Base-by-base conservation (phyloP, 305 asterid genomes). In the Fraxinus angustifolia region DNA sequence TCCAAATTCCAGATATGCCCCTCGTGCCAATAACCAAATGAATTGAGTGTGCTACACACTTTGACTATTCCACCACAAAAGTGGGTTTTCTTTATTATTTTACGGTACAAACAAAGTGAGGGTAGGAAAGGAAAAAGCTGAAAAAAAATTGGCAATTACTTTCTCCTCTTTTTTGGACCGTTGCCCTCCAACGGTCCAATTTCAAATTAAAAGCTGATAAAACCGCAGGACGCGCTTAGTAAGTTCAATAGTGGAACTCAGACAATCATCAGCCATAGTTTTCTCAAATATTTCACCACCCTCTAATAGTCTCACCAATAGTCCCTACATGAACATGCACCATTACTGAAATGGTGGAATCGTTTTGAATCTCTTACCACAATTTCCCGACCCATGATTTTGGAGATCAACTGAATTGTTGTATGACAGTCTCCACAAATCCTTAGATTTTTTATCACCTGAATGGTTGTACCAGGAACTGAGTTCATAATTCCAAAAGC, bases 351-450 rank as follows among this genome's bases (percentile, higher is more conserved):
- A 88, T 88, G 97, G 88, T 92, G 98, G 87, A 94, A 94, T 83
- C 97, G 80, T 86, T 93, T 94, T 0, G 95, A 91, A 88, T 94
- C 98, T 82, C 97, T 91, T 16, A 93, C 87, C 84, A 93, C 94
- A 78, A 94, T 91, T 81, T 94, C 93, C 62, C 87, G 86, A 73
- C 84, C 90, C 34, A 82, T 84, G 60, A 94, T 84, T 91, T 88
- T 88, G 70, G 97, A 84, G 6, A 89, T 89, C 85, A 94, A 80
- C 93, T 90, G 90, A 78, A 94, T 83, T 11, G 86, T 89, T 48
- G 91, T 85, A 72, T 92, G 97, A 79, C 98, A 91, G 56, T 93
- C 97, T 16, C 77, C 90, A 73, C 97, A 94, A 16, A 94, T 92
- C 83, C 98, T 86, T 72, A 94, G 93, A 87, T 92, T 94, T 82